These are phyloP conservation scores for Actinomortierella wolfii DNA, from an alignment of 371 early-diverging fungal genomes.

Conservation along the genomic window DNA sequence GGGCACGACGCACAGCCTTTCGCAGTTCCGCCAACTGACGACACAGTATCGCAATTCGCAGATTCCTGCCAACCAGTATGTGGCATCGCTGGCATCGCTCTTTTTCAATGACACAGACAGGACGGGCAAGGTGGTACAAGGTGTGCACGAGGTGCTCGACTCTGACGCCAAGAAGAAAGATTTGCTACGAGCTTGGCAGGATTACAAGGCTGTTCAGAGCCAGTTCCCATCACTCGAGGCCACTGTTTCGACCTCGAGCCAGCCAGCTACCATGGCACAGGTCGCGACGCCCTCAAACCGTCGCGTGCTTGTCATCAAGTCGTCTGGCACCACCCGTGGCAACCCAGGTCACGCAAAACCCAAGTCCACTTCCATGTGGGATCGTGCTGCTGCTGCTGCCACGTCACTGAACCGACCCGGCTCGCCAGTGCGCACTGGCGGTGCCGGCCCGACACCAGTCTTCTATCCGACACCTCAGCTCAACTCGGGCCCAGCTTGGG, in stretches of 20 bases:
- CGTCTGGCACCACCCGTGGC: conserved; percentile 51
- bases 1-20: conserved; percentile 51
- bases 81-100: conserved; percentile 58
- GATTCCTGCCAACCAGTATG: conserved; percentile 60
- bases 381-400: conserved; percentile 52
- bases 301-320: conserved; percentile 55
- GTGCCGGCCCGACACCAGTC: conserved; percentile 25
- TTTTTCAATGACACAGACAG: conserved; percentile 51
- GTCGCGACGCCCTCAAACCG: conserved; percentile 46
- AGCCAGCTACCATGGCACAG: conserved; percentile 44
- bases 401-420: conserved; percentile 26
- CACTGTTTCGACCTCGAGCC: conserved; percentile 10
- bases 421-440: conserved; percentile 20
- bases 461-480: conserved; percentile 44
- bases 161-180: conserved; percentile 62
- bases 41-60: conserved; percentile 57
- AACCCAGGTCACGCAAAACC: conserved; percentile 41
- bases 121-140: conserved; percentile 56
- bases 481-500: conserved; percentile 52
- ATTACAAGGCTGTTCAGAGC: conserved; percentile 58
- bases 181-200: conserved; percentile 72
- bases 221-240: conserved; percentile 38
- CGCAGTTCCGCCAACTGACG: conserved; percentile 64
- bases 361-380: conserved; percentile 53
- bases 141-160: conserved; percentile 59